Base-by-base conservation (phyloP, 176 grass and related monocot species). In the Triticum monococcum region DNA sequence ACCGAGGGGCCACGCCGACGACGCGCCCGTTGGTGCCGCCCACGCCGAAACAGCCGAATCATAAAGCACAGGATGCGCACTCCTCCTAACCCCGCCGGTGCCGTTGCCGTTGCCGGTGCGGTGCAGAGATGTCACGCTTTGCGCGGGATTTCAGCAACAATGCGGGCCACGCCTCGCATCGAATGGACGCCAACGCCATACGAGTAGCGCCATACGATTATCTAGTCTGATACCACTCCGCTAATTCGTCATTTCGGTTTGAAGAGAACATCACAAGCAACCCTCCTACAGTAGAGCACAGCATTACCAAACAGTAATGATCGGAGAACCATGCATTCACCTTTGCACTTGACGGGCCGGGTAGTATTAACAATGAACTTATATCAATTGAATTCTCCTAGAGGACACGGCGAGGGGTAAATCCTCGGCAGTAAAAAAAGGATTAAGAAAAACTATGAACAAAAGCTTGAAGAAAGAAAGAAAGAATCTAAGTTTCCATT, bases 311-410 rank as follows among this genome's bases (percentile, higher is more conserved):
- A 3, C 71, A 46, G 0, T 26, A 4, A 74, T 17, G 40, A 54
- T 35, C 20, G 12, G 35, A 24, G 4, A 78, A 9, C 31, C 1
- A 78, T 25, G 45, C 45, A 36, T 72, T 77, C 79, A 86, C 35
- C 75, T 68, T 40, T 63, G 81, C 67, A 68, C 46, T 73, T 57
- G 73, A 74, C 45, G 65, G 77, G 79, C 40, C 35, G 18, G 5
- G 20, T 68, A 86, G 25, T 87, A 84, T 81, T 70, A 85, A 88
- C 86, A 86, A 88, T 86, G 24, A 88, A 91, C 64, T 91, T 88
- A 91, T 88, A 91, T 85, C 68, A 91, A 91, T 88, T 85, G 82
- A 91, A 91, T 91, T 86, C 70, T 88, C 85, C 77, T 88, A 91
- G 81, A 78, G 64, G 16, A 73, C 75, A 87, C 60, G 25, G 82